These are phyloP conservation scores for Aurifilum marmelostoma DNA, from an alignment of 2,329 filamentous ascomycete genomes.

Conservation along the genomic window DNA sequence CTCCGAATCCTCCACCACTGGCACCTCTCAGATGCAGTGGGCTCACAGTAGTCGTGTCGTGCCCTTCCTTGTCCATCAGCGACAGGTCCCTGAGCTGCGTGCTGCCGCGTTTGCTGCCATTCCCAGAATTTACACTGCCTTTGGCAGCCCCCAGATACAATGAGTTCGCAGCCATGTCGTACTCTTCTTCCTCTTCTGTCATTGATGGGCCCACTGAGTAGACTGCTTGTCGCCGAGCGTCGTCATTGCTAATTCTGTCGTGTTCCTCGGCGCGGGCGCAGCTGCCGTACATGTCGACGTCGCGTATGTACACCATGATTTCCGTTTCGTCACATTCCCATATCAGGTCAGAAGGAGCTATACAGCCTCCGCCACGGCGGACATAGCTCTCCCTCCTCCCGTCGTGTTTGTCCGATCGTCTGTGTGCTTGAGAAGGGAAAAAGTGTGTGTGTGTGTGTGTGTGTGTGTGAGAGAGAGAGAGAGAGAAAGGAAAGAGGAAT, in stretches of 20 bases:
- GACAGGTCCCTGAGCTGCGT: background rate
- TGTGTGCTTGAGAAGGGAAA: background rate
- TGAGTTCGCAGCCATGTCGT: conserved; percentile 17
- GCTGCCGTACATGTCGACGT: conserved; percentile 14
- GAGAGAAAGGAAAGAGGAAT: background rate
- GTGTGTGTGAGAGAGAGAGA: background rate
- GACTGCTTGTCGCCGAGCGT: background rate
- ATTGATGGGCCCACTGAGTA: conserved; percentile 13
- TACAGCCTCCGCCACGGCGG: background rate
- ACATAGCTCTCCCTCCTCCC: background rate
- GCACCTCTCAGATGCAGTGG: conserved; percentile 16
- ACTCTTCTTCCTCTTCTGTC: conserved; percentile 7
- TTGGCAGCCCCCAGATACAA: background rate
- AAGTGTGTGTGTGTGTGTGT: too few species aligned
- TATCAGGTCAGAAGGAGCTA: conserved; percentile 10
- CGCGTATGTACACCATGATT: conserved; percentile 15
- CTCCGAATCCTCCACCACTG: conserved; percentile 4
- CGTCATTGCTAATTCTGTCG: background rate
- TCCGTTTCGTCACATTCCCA: background rate
- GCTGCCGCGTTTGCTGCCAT: background rate
- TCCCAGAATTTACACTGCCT: background rate
- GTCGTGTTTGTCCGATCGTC: background rate
- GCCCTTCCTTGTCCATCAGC: conserved; percentile 10
- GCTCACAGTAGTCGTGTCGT: conserved; percentile 18
- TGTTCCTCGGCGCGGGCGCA: conserved; percentile 11